Percentiles rank a stretch among this genome's conserved stretches.
phyloP scores from a whole-genome alignment of 306 rosid species.

The Comarum palustre region DNA sequence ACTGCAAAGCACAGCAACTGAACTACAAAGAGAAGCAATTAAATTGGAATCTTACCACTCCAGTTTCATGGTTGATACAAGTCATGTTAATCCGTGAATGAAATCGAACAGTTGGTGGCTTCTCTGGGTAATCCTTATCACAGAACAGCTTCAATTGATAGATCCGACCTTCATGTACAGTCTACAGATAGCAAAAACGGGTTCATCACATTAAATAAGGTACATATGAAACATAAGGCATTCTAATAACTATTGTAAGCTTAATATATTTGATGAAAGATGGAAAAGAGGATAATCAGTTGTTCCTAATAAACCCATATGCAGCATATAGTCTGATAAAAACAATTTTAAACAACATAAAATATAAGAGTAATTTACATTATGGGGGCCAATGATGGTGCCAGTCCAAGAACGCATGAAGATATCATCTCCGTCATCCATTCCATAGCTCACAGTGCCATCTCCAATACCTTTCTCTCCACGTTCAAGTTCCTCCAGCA shows the following conservation, averaged over 20 bases:
- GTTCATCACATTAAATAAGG: neutral
- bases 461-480: conserved; percentile 95
- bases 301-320: neutral
- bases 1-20: neutral
- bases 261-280: neutral
- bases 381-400: conserved; percentile 94
- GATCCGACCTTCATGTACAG: conserved; percentile 98
- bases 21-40: neutral
- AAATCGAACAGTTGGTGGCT: conserved; percentile 95
- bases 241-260: neutral
- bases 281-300: neutral
- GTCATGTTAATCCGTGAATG: conserved; percentile 97
- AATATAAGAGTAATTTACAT: conserved; percentile 45
- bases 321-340: neutral
- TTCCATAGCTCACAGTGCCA: conserved; percentile 93
- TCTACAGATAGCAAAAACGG: conserved; percentile 40
- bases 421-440: conserved; percentile 99
- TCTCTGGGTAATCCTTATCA: conserved; percentile 98
- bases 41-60: conserved; percentile 67
- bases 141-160: conserved; percentile 98
- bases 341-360: neutral
- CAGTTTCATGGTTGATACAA: conserved; percentile 97
- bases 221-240: neutral
- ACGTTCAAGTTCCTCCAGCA: conserved; percentile 98
- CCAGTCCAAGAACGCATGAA: conserved; percentile 70